These are phyloP conservation scores for Antarctomyces pellizariae DNA, from an alignment of 495 filamentous ascomycete genomes.

Conservation along the genomic window DNA sequence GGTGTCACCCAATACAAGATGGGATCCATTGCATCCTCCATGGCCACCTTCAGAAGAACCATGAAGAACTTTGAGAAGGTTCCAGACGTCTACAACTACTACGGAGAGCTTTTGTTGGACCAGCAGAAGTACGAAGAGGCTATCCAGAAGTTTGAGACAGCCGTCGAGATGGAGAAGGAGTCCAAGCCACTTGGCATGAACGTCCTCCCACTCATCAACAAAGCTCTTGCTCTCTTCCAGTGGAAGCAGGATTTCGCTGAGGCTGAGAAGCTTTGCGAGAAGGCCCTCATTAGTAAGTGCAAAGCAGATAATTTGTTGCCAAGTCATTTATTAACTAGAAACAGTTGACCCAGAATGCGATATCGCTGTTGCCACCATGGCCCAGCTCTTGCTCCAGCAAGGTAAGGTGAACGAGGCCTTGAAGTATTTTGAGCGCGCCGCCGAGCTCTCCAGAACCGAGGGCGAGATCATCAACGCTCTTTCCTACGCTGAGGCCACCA, in stretches of 20 bases:
- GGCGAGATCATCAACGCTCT: constrained; percentile 91
- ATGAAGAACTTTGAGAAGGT: constrained; percentile 96
- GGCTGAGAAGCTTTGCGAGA: constrained; percentile 89
- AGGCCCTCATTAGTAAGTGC: constrained; percentile 81
- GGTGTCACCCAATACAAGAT: constrained; percentile 99
- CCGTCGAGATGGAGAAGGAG: constrained; percentile 92
- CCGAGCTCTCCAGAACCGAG: constrained; percentile 85
- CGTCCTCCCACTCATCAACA: constrained; percentile 94
- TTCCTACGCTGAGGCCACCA: constrained; percentile 89
- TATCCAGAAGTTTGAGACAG: constrained; percentile 94
- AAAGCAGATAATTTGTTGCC: too few species aligned
- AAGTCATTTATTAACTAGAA: constrained; percentile 3
- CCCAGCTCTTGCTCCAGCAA: constrained; percentile 91
- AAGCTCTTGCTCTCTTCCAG: constrained; percentile 88
- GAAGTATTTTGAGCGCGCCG: constrained; percentile 90
- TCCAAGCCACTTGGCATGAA: constrained; percentile 88
- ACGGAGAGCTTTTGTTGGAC: constrained; percentile 91
- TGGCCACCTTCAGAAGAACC: constrained; percentile 91
- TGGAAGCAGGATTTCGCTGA: constrained; percentile 92
- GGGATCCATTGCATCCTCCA: constrained; percentile 91
- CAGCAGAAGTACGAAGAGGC: constrained; percentile 88
- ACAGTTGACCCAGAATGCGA: constrained; percentile 97
- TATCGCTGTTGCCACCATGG: constrained; percentile 97
- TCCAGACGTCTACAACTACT: constrained; percentile 98
- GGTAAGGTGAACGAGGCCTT: constrained; percentile 90